These are phyloP conservation scores for Ceratocystis harringtonii DNA, from an alignment of 2,329 filamentous ascomycete species.

Conservation along the genomic window DNA sequence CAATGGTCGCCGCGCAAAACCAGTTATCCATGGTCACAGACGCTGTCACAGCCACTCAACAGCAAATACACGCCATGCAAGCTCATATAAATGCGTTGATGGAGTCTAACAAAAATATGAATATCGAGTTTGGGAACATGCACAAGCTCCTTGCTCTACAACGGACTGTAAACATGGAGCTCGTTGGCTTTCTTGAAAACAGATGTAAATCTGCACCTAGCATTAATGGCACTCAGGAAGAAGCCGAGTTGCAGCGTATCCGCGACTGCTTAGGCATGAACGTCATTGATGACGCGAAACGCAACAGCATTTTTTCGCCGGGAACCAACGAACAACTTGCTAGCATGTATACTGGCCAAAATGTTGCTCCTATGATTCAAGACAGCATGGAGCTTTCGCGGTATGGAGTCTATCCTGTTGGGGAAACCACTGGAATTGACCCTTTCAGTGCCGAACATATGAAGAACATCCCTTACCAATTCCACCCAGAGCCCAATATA, in stretches of 20 bases:
- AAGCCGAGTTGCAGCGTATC: conserved; percentile 35
- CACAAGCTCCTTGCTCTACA: conserved; percentile 46
- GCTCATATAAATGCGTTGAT: conserved; percentile 69
- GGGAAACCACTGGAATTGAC: conserved; percentile 81
- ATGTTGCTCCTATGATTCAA: conserved; percentile 32
- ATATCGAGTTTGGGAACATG: conserved; percentile 45
- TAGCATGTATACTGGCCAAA: conserved; percentile 12
- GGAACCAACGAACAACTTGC: conserved; percentile 13
- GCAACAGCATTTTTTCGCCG: conserved; percentile 13
- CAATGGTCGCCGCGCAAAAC: conserved; percentile 75
- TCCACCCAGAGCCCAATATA: conserved; percentile 23
- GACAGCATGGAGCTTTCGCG: conserved; percentile 41
- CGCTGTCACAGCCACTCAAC: conserved; percentile 12
- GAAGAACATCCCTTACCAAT: conserved; percentile 79
- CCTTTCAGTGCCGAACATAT: conserved; percentile 91
- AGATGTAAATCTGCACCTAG: conserved; percentile 14
- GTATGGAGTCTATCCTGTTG: conserved; percentile 76
- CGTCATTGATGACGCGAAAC: conserved; percentile 8
- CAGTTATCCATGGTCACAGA: conserved; percentile 15
- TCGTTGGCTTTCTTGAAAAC: conserved; percentile 36
- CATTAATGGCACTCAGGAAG: conserved; percentile 14
- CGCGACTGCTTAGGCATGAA: conserved; percentile 24
- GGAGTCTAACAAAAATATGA: conserved; percentile 45
- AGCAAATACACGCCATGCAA: conserved; percentile 48
- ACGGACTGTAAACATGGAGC: conserved; percentile 41